Base-by-base conservation (phyloP, 2,329 filamentous ascomycete species). In the Lecanicillium sp. region DNA sequence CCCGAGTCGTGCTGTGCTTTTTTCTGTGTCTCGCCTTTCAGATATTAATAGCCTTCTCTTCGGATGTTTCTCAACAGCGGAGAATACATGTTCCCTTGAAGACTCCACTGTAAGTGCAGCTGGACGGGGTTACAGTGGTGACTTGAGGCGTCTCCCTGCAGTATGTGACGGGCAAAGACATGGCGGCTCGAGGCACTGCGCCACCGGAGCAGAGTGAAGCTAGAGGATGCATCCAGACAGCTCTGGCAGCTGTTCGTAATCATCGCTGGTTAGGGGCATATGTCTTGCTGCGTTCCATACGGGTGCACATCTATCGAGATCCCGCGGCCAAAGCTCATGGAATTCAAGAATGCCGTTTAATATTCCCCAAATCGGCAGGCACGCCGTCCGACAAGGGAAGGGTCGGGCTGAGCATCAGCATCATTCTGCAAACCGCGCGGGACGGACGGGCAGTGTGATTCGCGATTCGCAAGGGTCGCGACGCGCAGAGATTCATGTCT, bases 1-100 rank as follows among this genome's bases (percentile, higher is more conserved):
- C 21, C 44, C 27, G 44, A 30, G 17, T 30, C 19, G 23, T 33
- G 35, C 17, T 23, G 30, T 43, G 29, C 24, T 11, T 3, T 19
- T 11, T 26, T 39, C 32, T 27, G 3, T 47, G 42, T 44, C 44
- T 40, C 44, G 27, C 21, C 41, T 29, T 26, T 32, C 12, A n/a
- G 44, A 39, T 40, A 47, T 47, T 47, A 47, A 47, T 47, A 47
- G 44, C 35, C n/a, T 15, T 8, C 24, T 17, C 37, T 17, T 15
- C 20, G 36, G 32, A 33, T 47, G 44, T 47, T 47, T 47, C 44
- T 33, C 32, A 33, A 33, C 19, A 39, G 44, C 44, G 27, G 44
- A 40, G 44, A 24, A 23, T 14, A 27, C 33, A 17, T 10, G 29
- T 17, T 26, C 30, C 19, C 36, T 39, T 39, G 44, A 39, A 30